Percentiles rank a stretch among this genome's conserved stretches.
Conservation (phyloP, 768 basidiomycete genomes). For the Favolaschia claudopus region DNA sequence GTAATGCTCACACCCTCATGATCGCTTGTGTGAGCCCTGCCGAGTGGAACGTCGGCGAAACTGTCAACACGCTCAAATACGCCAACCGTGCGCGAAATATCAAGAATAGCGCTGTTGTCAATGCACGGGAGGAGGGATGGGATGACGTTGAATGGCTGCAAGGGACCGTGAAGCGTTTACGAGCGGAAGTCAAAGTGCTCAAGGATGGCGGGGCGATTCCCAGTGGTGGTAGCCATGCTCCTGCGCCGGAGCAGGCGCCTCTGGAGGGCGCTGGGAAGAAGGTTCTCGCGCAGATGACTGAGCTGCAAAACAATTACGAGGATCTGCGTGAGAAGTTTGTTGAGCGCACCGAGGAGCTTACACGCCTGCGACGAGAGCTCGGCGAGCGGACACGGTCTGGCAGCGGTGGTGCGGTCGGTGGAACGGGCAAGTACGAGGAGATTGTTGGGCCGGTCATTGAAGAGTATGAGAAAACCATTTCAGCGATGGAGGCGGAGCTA, state of each 20-base stretch:
- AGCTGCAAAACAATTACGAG: constrained; percentile 87
- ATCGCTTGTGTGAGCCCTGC: constrained; percentile 97
- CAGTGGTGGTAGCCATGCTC: too few species aligned
- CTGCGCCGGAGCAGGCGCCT: constrained; percentile 39
- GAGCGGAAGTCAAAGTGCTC: constrained; percentile 84
- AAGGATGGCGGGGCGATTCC: constrained; percentile 67
- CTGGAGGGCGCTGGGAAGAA: constrained; percentile 75
- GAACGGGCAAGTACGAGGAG: constrained; percentile 85
- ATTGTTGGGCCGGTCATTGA: constrained; percentile 98
- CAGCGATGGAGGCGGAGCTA: constrained; percentile 92
- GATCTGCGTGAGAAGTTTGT: constrained; percentile 85
- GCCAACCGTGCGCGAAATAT: constrained; percentile 97
- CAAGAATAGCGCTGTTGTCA: constrained; percentile 91
- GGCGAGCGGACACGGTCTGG: constrained; percentile 75
- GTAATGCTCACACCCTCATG: constrained; percentile 98
- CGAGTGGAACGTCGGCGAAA: constrained; percentile 95
- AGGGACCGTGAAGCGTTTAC: constrained; percentile 79
- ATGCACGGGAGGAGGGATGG: constrained; percentile 98
- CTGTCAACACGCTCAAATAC: constrained; percentile 94
- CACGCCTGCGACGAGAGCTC: constrained; percentile 78
- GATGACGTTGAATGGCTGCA: constrained; percentile 98
- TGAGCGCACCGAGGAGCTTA: constrained; percentile 88
- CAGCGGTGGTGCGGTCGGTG: constrained; percentile 66
- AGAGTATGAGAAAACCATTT: constrained; percentile 98
- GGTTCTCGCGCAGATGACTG: constrained; percentile 80